Evolutionary conservation across 352 stramenopile genomes (phyloP).

Genomic region (Pythium sp.): DNA sequence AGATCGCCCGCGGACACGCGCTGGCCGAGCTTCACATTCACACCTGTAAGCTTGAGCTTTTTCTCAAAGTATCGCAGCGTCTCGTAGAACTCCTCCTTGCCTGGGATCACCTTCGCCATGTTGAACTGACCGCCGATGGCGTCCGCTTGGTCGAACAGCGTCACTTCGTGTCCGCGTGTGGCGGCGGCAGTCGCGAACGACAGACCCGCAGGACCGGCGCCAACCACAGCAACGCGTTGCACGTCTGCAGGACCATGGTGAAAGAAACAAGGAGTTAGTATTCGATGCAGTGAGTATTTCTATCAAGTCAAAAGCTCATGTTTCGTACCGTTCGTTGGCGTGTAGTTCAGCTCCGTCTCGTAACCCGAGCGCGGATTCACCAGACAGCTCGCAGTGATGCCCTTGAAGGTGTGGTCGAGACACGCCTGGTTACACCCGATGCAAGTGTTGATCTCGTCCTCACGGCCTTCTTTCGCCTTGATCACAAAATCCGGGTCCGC

Average conservation of each 20-base stretch:
- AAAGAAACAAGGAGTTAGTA: no score
- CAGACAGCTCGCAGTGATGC: slow-evolving; percentile 92
- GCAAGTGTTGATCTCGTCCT: slow-evolving; percentile 97
- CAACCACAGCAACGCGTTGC: slow-evolving; percentile 89
- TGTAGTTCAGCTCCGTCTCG: slow-evolving; percentile 91
- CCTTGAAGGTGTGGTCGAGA: slow-evolving; percentile 97
- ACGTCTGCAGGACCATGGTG: slow-evolving; percentile 6
- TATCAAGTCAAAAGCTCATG: no score
- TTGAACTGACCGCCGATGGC: slow-evolving; percentile 96
- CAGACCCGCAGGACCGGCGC: slow-evolving; percentile 92
- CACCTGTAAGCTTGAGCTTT: slow-evolving; percentile 80
- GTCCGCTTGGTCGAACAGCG: slow-evolving; percentile 89
- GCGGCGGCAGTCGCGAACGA: slow-evolving; percentile 88
- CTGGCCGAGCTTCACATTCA: slow-evolving; percentile 78
- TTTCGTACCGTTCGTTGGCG: slow-evolving; percentile 27
- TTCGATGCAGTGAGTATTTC: no score
- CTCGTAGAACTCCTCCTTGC: slow-evolving; percentile 98
- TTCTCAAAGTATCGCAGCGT: slow-evolving; percentile 95
- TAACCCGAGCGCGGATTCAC: slow-evolving; percentile 96
- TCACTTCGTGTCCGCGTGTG: slow-evolving; percentile 91
- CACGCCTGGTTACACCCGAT: slow-evolving; percentile 97
- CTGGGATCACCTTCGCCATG: slow-evolving; percentile 95
- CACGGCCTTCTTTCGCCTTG: slow-evolving; percentile 88
- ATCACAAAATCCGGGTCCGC: slow-evolving; percentile 93
- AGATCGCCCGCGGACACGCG: slow-evolving; percentile 54